These are phyloP conservation scores for Chytridiales sp. DNA, from an alignment of 371 early-diverging fungal species.

Conservation along the genomic window DNA sequence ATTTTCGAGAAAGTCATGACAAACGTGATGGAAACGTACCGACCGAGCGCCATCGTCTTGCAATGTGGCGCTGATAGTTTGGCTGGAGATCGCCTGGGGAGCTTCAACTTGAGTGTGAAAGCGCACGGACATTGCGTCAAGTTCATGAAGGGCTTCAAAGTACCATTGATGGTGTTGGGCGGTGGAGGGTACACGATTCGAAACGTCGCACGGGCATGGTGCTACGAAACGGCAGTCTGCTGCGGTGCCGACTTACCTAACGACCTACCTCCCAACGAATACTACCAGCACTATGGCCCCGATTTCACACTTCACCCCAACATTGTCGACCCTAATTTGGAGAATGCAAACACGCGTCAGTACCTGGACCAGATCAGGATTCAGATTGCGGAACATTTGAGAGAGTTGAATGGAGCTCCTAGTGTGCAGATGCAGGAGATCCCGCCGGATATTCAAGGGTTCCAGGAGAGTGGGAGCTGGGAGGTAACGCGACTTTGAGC, in stretches of 20 bases:
- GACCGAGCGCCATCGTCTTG: constrained; percentile 75
- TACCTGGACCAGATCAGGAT: constrained; percentile 78
- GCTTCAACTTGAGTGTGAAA: constrained; percentile 63
- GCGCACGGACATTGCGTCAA: constrained; percentile 56
- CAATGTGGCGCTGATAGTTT: constrained; percentile 92
- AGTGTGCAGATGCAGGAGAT: constrained; percentile 92
- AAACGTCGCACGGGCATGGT: constrained; percentile 80
- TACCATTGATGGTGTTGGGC: constrained; percentile 62
- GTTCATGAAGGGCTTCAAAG: constrained; percentile 50
- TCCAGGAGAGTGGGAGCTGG: constrained; percentile 27
- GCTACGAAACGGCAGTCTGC: constrained; percentile 56
- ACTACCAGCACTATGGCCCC: constrained; percentile 65
- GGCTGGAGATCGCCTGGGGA: constrained; percentile 73
- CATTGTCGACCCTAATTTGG: constrained; percentile 52
- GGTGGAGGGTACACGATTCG: constrained; percentile 83
- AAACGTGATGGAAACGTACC: constrained; percentile 47
- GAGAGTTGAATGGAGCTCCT: constrained; percentile 88
- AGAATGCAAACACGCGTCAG: constrained; percentile 86
- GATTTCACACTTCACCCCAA: constrained; percentile 53
- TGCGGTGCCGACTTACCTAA: constrained; percentile 35
- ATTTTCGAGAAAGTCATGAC: constrained; percentile 68
- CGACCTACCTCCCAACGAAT: constrained; percentile 68
- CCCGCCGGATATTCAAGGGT: constrained; percentile 37
- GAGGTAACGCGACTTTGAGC: constrained; percentile 22
- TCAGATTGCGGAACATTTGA: constrained; percentile 87